Evolutionary conservation across 2,329 filamentous ascomycete genomes (phyloP), one percentile per base, ranked within the genome.

Genomic region (Epicoccum sorghinum): DNA sequence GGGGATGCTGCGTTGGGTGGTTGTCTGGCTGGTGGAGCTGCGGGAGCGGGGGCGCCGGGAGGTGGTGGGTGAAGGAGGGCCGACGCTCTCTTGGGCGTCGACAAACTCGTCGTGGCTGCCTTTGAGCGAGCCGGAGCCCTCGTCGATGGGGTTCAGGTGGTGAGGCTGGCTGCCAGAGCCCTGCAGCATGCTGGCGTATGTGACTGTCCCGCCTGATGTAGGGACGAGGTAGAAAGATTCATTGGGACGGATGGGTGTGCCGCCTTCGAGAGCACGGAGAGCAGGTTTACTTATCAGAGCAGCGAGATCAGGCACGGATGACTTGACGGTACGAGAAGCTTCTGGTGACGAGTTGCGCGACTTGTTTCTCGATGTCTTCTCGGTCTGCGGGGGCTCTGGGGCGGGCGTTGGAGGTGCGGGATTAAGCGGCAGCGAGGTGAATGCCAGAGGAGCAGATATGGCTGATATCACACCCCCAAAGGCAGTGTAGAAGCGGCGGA

Each of bases 391-490:
- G 3, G 68, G 57, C 39, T 58, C 73, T 55, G 65, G 72, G 52
- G 49, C 68, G 0, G 69, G 62, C 1, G 68, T 58, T 0, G 69
- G 55, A 3, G 69, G 57, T 0, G 68, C 48, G 4, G 70, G 68
- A 36, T 66, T 75, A 3, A 99, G 81, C 0, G 95, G 95, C 7
- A 99, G 83, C 1, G 93, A 93, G 4, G 95, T 91, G 77, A 97
- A 99, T 3, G 93, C 93, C 27, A 99, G 80, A 1, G 93, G 93
- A 0, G 93, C 92, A 0, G 93, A 96, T 10, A 98, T 85, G 64
- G 88, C 89, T 57, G 91, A 95, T 69, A 98, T 90, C 42, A 97
- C 84, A 48, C 85, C 91, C 50, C 93, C 92, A 67, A 97, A 96
- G 1, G 91, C 92, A 54, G 84, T 93, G 76, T 98, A 99, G 77